Evolutionary conservation across 306 rosid genomes (phyloP).

Genomic region (Echinosophora koreensis): DNA sequence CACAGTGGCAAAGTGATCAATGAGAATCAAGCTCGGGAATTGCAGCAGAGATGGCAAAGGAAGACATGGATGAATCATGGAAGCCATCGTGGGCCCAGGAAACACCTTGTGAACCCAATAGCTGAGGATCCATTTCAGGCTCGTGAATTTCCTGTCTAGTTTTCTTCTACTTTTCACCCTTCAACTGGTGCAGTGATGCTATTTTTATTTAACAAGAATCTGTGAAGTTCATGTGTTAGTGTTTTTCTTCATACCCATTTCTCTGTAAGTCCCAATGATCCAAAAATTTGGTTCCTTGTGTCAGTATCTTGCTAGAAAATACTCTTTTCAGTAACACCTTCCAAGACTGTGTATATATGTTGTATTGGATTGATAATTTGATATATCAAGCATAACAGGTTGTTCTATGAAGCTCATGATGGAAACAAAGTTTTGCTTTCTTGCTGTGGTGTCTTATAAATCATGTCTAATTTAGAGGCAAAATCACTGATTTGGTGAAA

Average conservation of each 20-base stretch:
- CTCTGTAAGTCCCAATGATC: conserved; percentile 1
- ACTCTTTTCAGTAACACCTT: conserved; percentile 9
- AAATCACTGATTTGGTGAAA: conserved; percentile 28
- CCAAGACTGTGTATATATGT: conserved; percentile 15
- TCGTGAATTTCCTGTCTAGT: conserved; percentile 59
- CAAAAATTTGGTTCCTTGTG: conserved; percentile 20
- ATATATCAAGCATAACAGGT: conserved; percentile 4
- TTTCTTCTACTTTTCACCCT: not conserved
- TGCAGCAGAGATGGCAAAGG: conserved; percentile 48
- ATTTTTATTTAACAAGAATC: conserved; percentile 23
- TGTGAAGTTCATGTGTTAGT: conserved; percentile 34
- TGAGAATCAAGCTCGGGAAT: conserved; percentile 32
- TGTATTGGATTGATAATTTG: conserved; percentile 26
- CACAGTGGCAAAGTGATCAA: conserved; percentile 18
- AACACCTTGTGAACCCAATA: conserved; percentile 70
- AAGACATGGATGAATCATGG: conserved; percentile 79
- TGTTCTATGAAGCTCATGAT: not conserved
- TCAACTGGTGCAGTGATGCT: not conserved
- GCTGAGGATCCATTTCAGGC: conserved; percentile 54
- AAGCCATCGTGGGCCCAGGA: conserved; percentile 67
- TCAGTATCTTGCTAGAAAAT: not conserved
- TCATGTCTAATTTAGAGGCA: conserved; percentile 2
- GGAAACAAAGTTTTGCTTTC: not conserved
- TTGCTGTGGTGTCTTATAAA: not conserved
- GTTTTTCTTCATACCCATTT: conserved; percentile 32